A percentile compares a stretch with the other conserved stretches of the same genome.
phyloP scores from a whole-genome alignment of 768 basidiomycete species.

The Trametes cinnabarina region DNA sequence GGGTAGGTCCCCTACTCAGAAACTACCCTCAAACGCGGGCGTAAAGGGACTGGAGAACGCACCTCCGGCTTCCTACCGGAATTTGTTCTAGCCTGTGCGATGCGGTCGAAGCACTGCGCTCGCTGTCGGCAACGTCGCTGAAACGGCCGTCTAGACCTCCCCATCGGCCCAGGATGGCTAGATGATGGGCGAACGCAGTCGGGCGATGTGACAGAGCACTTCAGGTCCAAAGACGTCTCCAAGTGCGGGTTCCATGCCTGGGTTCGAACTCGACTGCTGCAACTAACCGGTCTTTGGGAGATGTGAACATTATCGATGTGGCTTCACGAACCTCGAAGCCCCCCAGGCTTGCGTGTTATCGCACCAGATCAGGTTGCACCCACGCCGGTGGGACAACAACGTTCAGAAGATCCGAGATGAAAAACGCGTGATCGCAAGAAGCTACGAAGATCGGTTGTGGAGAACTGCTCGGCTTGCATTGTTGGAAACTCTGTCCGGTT shows the following conservation, averaged over 20 bases:
- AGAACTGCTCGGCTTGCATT: slow-evolving; percentile 2
- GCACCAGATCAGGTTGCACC: slow-evolving; percentile 6
- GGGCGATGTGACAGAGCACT: neutral
- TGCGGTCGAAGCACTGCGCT: slow-evolving; percentile 2
- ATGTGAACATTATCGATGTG: slow-evolving; percentile 6
- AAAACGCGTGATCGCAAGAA: slow-evolving; percentile 11
- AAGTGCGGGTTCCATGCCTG: slow-evolving; percentile 2
- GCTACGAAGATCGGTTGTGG: slow-evolving; percentile 10
- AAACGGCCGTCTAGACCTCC: neutral
- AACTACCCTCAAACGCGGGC: slow-evolving; percentile 11
- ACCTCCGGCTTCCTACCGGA: slow-evolving; percentile 8
- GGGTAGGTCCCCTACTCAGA: slow-evolving; percentile 9
- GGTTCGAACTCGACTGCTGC: neutral
- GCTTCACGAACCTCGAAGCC: slow-evolving; percentile 10
- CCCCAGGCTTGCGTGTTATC: neutral
- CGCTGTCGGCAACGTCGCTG: slow-evolving; percentile 11
- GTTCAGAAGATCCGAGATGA: slow-evolving; percentile 20
- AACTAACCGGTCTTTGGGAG: slow-evolving; percentile 1
- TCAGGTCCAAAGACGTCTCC: neutral
- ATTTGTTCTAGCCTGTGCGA: slow-evolving; percentile 6
- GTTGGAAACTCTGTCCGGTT: neutral
- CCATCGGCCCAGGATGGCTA: neutral
- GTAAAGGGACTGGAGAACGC: slow-evolving; percentile 10
- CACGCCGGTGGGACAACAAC: slow-evolving; percentile 14
- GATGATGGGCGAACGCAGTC: neutral